Conservation (phyloP, 2,329 filamentous ascomycete species). For the Alternaria consortialis region DNA sequence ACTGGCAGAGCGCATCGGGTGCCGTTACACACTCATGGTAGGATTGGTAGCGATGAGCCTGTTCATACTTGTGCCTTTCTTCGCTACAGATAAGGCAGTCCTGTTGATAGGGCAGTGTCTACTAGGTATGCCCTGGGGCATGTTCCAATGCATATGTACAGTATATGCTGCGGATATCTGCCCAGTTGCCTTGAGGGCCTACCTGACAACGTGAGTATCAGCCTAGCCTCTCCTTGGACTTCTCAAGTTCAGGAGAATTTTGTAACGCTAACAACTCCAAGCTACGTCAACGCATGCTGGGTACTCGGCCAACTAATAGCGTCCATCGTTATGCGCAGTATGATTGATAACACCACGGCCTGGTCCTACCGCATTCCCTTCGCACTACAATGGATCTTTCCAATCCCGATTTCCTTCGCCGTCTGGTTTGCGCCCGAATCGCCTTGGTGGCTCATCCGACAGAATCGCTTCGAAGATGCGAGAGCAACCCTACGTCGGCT, state of each 20-base stretch:
- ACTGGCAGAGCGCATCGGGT: slow-evolving; percentile 51
- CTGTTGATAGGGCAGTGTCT: slow-evolving; percentile 27
- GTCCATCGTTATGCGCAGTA: slow-evolving; percentile 71
- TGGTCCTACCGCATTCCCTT: slow-evolving; percentile 71
- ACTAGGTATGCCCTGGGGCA: slow-evolving; percentile 51
- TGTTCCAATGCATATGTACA: slow-evolving; percentile 53
- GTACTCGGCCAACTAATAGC: slow-evolving; percentile 69
- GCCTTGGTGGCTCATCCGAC: slow-evolving; percentile 77
- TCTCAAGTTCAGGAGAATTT: not conserved
- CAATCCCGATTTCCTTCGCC: slow-evolving; percentile 68
- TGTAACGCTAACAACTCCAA: not conserved
- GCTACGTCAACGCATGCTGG: slow-evolving; percentile 42
- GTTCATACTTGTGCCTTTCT: slow-evolving; percentile 27
- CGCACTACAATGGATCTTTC: slow-evolving; percentile 64
- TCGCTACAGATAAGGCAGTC: slow-evolving; percentile 19
- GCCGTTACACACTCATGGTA: slow-evolving; percentile 24
- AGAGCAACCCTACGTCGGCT: slow-evolving; percentile 51
- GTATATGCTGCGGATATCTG: slow-evolving; percentile 65
- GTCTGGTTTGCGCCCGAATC: slow-evolving; percentile 73
- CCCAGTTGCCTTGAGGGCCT: slow-evolving; percentile 70
- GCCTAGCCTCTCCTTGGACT: not conserved
- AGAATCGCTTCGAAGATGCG: slow-evolving; percentile 67
- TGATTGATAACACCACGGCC: slow-evolving; percentile 65
- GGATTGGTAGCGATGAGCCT: slow-evolving; percentile 16
- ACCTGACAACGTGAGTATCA: slow-evolving; percentile 60